Base-by-base conservation (phyloP, 192 early-diverging fungal genomes). In the Radiomyces spectabilis region DNA sequence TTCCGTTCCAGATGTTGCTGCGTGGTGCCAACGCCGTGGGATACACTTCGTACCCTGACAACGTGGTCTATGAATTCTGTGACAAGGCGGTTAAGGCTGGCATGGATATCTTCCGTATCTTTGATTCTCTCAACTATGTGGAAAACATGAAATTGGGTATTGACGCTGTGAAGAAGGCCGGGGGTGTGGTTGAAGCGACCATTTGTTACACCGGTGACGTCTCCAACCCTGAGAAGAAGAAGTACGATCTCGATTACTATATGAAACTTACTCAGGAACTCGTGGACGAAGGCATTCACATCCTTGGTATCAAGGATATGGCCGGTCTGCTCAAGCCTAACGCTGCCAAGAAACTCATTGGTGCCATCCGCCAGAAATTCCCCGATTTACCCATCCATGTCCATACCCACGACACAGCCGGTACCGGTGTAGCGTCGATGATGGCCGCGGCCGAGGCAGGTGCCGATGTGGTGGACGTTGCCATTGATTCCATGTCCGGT, bases 1-100 rank as follows among this genome's bases (percentile, higher is more conserved):
- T 98, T 68, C 95, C 95, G 13, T 98, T 98, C 80, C 93, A 94
- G 74, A 98, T 98, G 95, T 79, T 98, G 42, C 85, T 98, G 51
- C 88, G 95, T 67, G 95, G 95, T 42, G 95, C 95, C 39, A 98
- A 98, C 52, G 95, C 93, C 26, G 95, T 98, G 21, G 95, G 95
- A 18, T 95, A 95, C 75, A 97, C 92, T 35, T 89, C 86, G 41
- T 98, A 98, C 63, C 95, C 95, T 3, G 95, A 98, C 74, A 96
- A 98, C 57, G 85, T 98, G 31, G 85, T 98, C 19, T 95, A 92
- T 59, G 93, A 93, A 56, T 98, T 98, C 74, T 95, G 92, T 72
- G 85, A 81, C 65, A 91, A 88, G 65, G 95, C 95, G 47, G 79
- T 80, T 54, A 72, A 85, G 58, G 72, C 85, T 51, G 95, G 95